These are phyloP conservation scores for Pelargonium fulgidum DNA, from an alignment of 441 rosid genomes.

Conservation along the genomic window DNA sequence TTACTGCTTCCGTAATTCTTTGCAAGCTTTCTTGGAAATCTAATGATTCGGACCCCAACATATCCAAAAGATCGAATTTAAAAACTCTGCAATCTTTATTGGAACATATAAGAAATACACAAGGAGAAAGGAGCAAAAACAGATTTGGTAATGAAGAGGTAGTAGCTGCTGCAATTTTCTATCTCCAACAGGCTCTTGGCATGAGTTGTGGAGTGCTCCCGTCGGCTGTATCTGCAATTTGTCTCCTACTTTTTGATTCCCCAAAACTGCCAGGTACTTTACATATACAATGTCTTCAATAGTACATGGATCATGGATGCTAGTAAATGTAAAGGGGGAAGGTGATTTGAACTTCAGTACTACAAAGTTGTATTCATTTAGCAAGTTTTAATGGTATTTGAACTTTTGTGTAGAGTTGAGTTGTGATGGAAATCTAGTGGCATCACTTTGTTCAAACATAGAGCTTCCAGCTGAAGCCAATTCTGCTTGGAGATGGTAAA, in stretches of 20 bases:
- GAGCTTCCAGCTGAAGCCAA: slow-evolving; percentile 58
- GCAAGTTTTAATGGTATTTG: neutral
- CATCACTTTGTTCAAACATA: slow-evolving; percentile 40
- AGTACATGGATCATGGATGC: neutral
- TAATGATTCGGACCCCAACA: slow-evolving; percentile 22
- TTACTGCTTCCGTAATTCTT: slow-evolving; percentile 64
- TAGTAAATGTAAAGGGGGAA: neutral
- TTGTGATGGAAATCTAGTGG: slow-evolving; percentile 24
- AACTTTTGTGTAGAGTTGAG: slow-evolving; percentile 22
- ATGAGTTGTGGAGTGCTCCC: slow-evolving; percentile 37
- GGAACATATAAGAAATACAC: slow-evolving; percentile 30
- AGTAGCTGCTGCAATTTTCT: slow-evolving; percentile 44
- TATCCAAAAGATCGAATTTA: slow-evolving; percentile 28
- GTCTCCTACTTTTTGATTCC: slow-evolving; percentile 39
- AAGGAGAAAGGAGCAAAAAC: slow-evolving; percentile 24
- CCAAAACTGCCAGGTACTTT: slow-evolving; percentile 40
- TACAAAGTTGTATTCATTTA: no score
- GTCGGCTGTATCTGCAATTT: slow-evolving; percentile 63
- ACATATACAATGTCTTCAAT: slow-evolving; percentile 12
- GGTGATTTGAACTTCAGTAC: neutral
- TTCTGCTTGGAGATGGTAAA: slow-evolving; percentile 87
- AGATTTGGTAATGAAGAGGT: slow-evolving; percentile 30
- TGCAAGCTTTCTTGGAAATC: slow-evolving; percentile 42
- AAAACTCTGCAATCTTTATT: slow-evolving; percentile 41
- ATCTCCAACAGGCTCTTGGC: slow-evolving; percentile 60